Evolutionary conservation across 805 yeast genomes (phyloP), one percentile per base, ranked within the genome.

Genomic region (Yamadazyma olivae): DNA sequence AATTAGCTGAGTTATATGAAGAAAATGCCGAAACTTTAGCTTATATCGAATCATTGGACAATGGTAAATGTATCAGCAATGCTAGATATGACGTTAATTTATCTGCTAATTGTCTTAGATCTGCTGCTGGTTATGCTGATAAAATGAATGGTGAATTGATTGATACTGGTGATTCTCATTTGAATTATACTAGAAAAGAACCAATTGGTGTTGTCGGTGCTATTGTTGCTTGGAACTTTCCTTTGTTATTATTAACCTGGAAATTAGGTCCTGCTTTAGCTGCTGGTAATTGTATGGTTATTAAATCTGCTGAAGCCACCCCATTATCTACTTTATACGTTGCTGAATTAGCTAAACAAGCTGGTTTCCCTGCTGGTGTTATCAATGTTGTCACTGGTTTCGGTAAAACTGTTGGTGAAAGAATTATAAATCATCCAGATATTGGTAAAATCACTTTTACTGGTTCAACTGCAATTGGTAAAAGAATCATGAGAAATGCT

Each of bases 161-260:
- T 40, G 86, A 86, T 59, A 81, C 95, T 33, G 91, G 90, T 44
- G 59, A 64, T 39, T 67, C 78, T 33, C 86, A 85, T 62, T 79
- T 89, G 59, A 77, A 77, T 44, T 87, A 82, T 67, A 81, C 91
- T 46, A 78, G 80, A 61, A 83, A 83, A 63, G 95, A 89, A 65
- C 96, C 97, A 41, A 70, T 86, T 53, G 97, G 96, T 59, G 96
- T 90, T 31, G 87, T 95, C 61, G 97, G 95, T 41, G 95, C 87
- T 64, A 85, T 90, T 56, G 89, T 90, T 49, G 96, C 97, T 50
- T 90, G 97, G 97, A 90, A 90, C 70, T 90, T 88, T 79, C 97
- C 97, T 45, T 66, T 90, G 50, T 74, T 87, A 59, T 89, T 90
- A 93, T 83, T 88, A 71, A 71, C 95, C 19, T 90, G 97, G 97